Base-by-base conservation (phyloP, 2,329 filamentous ascomycete genomes). In the Claviceps sp. region DNA sequence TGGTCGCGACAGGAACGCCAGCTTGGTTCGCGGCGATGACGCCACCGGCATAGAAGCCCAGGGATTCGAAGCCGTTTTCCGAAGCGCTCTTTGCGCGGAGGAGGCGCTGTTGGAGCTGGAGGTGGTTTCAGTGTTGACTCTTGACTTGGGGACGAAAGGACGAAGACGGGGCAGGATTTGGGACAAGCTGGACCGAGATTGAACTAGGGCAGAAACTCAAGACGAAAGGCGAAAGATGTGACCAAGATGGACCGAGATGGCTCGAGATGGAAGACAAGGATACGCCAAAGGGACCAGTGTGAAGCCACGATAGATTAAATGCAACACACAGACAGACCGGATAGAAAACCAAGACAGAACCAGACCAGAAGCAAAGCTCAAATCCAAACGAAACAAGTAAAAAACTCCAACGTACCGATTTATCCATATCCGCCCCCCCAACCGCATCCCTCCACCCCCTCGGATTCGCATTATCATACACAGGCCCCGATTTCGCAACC, bases 1-100 rank as follows among this genome's bases (percentile, higher is more conserved):
- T 58, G 26, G 58, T 61, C n/a, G 54, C 49, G 13, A 58, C 54
- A 13, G 65, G 58, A 3, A 76, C 64, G 22, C 68, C 66, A 5
- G 72, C 65, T n/a, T 63, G 59, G 59, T 74, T 76, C 56, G 69
- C 73, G 16, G 73, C 73, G 40, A 71, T 63, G 18, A 77, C 65
- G 42, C 61, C 67, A 3, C 66, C 67, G 13, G 71, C 66, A 58
- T 67, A 74, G 56, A 72, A 58, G 47, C 68, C 70, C 11, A 75
- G 55, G 3, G 68, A 70, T 61, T 75, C 72, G 55, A 72, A 66
- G 55, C 64, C 68, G 58, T 75, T 75, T 41, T 63, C 59, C 5
- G 64, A 58, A 5, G 73, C 72, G 22, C 75, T 73, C 59, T 83
- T 74, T 30, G 73, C 70, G 48, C 77, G 73, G 43, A 80, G 62